Percentiles rank a stretch among this genome's conserved stretches.
Conservation (phyloP, 805 yeast species). For the Lachancea thermotolerans region DNA sequence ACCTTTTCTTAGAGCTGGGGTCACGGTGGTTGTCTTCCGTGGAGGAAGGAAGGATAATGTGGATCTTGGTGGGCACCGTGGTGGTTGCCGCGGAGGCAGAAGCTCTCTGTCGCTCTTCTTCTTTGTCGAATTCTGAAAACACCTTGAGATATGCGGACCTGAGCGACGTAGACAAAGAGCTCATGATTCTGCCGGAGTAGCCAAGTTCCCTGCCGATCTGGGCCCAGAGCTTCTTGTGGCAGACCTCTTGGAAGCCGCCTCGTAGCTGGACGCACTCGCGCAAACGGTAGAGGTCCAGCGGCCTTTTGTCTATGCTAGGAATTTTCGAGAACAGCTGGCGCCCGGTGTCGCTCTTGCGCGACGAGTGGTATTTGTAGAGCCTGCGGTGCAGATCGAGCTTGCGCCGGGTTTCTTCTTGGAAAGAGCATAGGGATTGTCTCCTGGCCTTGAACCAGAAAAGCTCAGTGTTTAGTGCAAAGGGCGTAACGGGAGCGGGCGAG, state of each 20-base stretch:
- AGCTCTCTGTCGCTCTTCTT: background rate
- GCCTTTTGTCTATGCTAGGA: conserved; percentile 62
- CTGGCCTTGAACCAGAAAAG: conserved; percentile 23
- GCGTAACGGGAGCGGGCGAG: background rate
- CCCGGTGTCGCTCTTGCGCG: conserved; percentile 19
- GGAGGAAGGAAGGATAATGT: conserved; percentile 1
- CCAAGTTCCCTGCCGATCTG: conserved; percentile 79
- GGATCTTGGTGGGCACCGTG: background rate
- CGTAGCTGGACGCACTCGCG: conserved; percentile 50
- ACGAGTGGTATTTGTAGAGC: conserved; percentile 38
- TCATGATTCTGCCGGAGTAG: conserved; percentile 62
- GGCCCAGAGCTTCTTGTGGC: conserved; percentile 67
- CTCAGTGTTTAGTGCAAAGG: conserved; percentile 15
- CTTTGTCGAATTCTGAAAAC: conserved; percentile 29
- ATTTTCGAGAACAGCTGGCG: conserved; percentile 34
- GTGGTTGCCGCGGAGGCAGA: background rate
- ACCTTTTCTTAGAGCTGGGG: background rate
- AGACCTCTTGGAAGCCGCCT: conserved; percentile 65
- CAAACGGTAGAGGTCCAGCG: conserved; percentile 56
- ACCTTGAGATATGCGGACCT: conserved; percentile 51
- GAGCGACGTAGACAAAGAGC: conserved; percentile 61
- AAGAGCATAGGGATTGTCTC: conserved; percentile 27
- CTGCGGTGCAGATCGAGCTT: conserved; percentile 43
- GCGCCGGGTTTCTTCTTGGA: conserved; percentile 33
- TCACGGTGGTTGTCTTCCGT: conserved; percentile 1